Evolutionary conservation across 306 rosid species (phyloP).

Genomic region (Cyclanthera cordifolia): DNA sequence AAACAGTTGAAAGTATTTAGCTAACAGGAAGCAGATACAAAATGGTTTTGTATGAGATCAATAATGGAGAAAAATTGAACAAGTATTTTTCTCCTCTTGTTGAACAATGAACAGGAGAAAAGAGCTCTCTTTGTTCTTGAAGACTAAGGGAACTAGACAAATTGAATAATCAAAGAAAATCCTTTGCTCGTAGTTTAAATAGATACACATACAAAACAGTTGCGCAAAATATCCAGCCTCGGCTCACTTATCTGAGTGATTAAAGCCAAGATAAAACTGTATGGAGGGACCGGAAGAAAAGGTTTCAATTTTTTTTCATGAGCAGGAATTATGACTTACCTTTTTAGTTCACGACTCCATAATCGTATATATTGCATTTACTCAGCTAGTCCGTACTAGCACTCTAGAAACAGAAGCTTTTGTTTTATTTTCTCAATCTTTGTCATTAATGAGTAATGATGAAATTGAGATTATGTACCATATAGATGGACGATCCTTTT

Average conservation of each 20-base stretch:
- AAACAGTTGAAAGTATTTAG: constrained; percentile 15
- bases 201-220: neutral
- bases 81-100: neutral
- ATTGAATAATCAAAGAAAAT: neutral
- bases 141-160: neutral
- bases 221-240: constrained; percentile 4
- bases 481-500: neutral
- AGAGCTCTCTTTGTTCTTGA: neutral
- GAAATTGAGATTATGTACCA: neutral
- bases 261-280: neutral
- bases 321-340: neutral
- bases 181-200: neutral
- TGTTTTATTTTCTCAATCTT: neutral
- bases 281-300: too few species aligned
- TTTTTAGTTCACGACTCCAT: neutral
- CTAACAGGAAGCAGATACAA: neutral
- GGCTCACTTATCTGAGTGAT: neutral
- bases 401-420: neutral
- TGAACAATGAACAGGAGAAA: neutral
- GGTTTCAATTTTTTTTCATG: too few species aligned
- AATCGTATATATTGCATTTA: neutral
- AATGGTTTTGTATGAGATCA: neutral
- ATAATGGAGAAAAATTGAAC: neutral
- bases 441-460: neutral
- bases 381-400: neutral